phyloP scores from a whole-genome alignment of 495 filamentous ascomycete genomes.

The Penicillium mononematosum region DNA sequence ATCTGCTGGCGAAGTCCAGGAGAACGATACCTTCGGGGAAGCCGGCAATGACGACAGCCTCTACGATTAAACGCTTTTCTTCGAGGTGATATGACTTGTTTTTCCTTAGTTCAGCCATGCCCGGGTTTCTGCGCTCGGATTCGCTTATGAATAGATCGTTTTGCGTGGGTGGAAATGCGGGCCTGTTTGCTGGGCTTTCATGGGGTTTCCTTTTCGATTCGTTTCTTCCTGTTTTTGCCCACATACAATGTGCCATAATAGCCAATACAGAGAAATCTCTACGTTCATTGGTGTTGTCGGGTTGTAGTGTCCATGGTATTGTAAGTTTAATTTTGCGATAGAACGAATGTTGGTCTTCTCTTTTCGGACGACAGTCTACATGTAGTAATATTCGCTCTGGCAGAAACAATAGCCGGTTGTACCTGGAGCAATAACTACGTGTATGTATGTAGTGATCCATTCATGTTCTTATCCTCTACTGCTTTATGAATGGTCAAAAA shows the following conservation, averaged over 20 bases:
- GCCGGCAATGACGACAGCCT: slow-evolving; percentile 87
- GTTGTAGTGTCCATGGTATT: slow-evolving; percentile 12
- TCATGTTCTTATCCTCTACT: too few species aligned
- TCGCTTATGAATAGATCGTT: slow-evolving; percentile 25
- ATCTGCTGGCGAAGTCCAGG: slow-evolving; percentile 59
- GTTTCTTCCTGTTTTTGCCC: slow-evolving; percentile 17
- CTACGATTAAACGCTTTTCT: slow-evolving; percentile 56
- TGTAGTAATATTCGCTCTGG: too few species aligned
- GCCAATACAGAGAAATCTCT: slow-evolving; percentile 25
- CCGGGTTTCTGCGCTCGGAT: slow-evolving; percentile 18
- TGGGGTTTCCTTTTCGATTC: slow-evolving; percentile 15
- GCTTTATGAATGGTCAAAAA: too few species aligned
- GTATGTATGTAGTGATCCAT: too few species aligned
- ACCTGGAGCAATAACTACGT: too few species aligned
- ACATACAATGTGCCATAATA: slow-evolving; percentile 36
- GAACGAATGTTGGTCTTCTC: too few species aligned
- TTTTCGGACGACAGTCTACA: too few species aligned
- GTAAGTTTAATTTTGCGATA: neutral
- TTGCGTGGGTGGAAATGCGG: slow-evolving; percentile 17
- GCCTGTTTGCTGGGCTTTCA: slow-evolving; percentile 13
- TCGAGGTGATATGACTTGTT: slow-evolving; percentile 14
- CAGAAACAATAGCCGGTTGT: too few species aligned
- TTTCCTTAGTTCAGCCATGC: slow-evolving; percentile 18
- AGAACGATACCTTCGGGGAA: slow-evolving; percentile 70
- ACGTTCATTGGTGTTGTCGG: slow-evolving; percentile 10